Evolutionary conservation across 177 flowering plant genomes (phyloP), one percentile per base, ranked within the genome.

Genomic region (Vitis hybrid): DNA sequence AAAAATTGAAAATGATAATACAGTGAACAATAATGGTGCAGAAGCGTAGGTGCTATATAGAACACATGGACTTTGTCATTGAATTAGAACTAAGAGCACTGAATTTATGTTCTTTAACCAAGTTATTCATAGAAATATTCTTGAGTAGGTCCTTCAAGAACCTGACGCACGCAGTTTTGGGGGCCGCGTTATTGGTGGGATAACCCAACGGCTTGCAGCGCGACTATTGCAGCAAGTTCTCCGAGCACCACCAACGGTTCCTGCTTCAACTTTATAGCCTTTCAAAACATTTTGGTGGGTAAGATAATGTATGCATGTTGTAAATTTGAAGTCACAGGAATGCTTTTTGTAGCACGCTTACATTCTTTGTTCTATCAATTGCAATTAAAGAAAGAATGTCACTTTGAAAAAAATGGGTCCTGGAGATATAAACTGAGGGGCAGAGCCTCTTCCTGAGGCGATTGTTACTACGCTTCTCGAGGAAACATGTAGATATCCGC

Each of bases 141-240:
- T 64, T 81, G 72, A 51, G 11, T 90, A 94, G 98, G 93, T 88
- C 65, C 90, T 94, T 77, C 94, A 89, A 81, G 91, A 89, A 73
- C 93, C 88, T 3, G 92, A 89, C 74, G 95, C 87, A 55, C 90
- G 89, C 34, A 74, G 51, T 72, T 81, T 94, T 51, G 97, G 97
- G 50, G 89, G 87, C 5, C 92, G 91, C 67, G 86, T 94, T 70
- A 58, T 86, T 72, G 93, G 91, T 64, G 97, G 97, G 54, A 81
- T 89, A 51, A 81, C 89, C 49, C 97, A 88, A 58, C 97, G 98
- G 68, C 81, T 94, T 55, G 98, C 97, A 45, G 98, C 98, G 1
- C 89, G 98, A 49, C 77, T 92, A 39, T 82, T 94, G 67, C 98
- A 89, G 74, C 98, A 92, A 75, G 81, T 94, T 75, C 97, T 94